phyloP scores from a whole-genome alignment of 2,329 filamentous ascomycete species.

The Colletotrichum gloeosporioides region DNA sequence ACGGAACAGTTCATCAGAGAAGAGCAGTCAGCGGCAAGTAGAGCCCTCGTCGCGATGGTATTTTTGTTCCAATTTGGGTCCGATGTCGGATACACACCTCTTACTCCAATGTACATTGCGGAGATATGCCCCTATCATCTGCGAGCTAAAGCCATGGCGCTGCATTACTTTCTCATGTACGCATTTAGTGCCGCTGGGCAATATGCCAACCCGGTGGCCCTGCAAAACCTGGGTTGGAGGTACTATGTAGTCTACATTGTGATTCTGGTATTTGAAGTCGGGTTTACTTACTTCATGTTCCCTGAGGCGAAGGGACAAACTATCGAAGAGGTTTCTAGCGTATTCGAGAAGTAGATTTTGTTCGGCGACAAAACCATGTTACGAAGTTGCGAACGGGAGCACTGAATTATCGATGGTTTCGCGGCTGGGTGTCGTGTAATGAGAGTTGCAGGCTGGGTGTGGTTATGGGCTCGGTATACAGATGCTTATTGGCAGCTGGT shows the following conservation, averaged over 20 bases:
- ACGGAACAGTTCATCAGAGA: slow-evolving; percentile 35
- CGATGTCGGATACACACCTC: background rate
- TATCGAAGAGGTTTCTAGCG: background rate
- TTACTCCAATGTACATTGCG: background rate
- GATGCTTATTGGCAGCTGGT: background rate
- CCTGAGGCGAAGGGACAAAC: background rate
- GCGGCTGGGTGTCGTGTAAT: background rate
- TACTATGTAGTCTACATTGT: background rate
- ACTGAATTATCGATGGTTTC: background rate
- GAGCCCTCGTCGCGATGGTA: background rate
- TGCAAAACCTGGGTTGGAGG: background rate
- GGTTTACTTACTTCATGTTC: background rate
- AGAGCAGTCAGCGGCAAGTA: slow-evolving; percentile 26
- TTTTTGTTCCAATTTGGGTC: background rate
- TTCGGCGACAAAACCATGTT: background rate
- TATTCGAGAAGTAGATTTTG: background rate
- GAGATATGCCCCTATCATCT: background rate
- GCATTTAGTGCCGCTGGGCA: background rate
- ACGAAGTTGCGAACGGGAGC: background rate
- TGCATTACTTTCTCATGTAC: background rate
- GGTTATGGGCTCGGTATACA: background rate
- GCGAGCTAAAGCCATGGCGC: background rate
- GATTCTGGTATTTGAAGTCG: background rate
- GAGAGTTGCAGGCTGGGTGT: background rate
- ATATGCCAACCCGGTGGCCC: background rate